Evolutionary conservation across 1,284 basidiomycete species (phyloP).

Genomic region (Mycena sp.): DNA sequence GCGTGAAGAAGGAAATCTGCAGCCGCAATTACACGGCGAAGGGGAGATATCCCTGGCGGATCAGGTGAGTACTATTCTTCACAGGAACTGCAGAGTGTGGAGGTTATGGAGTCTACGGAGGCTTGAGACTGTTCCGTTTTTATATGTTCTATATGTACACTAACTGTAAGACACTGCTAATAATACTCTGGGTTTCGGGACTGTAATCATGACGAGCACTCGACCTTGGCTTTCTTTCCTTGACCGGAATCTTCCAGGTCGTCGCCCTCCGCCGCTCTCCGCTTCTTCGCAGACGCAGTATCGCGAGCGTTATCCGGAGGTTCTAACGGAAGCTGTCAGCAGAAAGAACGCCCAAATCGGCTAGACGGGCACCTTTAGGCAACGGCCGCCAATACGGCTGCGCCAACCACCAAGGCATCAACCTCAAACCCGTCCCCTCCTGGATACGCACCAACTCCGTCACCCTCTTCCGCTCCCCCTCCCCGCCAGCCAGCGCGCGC

Average conservation of each 20-base stretch:
- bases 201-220: neutral
- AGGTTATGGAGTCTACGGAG: too few species aligned
- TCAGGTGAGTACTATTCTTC: conserved; percentile 31
- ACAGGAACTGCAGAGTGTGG: too few species aligned
- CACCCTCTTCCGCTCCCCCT: conserved; percentile 41
- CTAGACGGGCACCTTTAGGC: conserved; percentile 40
- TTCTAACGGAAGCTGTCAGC: conserved; percentile 1
- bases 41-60: conserved; percentile 61
- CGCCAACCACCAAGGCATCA: conserved; percentile 85
- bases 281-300: conserved; percentile 8
- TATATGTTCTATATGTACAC: conserved; percentile 7
- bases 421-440: conserved; percentile 60
- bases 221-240: conserved; percentile 17
- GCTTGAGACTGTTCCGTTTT: too few species aligned
- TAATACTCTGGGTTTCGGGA: neutral
- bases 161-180: conserved; percentile 9
- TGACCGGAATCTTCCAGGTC: neutral
- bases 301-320: neutral
- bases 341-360: neutral
- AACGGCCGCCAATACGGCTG: conserved; percentile 82
- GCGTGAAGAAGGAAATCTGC: conserved; percentile 62
- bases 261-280: neutral
- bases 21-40: conserved; percentile 59
- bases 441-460: conserved; percentile 61
- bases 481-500: conserved; percentile 50